Evolutionary conservation across 345 rosid species (phyloP), one percentile per base, ranked within the genome.

Genomic region (Hypericum perforatum): DNA sequence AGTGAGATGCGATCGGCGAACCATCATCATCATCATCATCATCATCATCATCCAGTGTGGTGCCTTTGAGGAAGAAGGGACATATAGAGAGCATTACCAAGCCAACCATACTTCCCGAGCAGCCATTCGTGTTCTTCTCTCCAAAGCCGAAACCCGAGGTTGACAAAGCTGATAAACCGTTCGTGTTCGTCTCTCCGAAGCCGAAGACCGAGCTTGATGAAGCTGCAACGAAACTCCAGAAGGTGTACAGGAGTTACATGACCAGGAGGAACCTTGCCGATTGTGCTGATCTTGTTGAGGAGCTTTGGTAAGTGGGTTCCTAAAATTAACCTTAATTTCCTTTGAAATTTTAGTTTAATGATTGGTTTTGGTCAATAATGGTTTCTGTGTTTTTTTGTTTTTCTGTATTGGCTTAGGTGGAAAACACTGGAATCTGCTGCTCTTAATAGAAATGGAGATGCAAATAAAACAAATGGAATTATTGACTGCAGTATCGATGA

Each of bases 271-370:
- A 74, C 50, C 76, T 84, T 42, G 92, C 92, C 3, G 92, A 84
- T 74, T 84, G 88, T 13, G 92, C 88, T 0, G 83, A 78, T 67
- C 74, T 84, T 15, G 78, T 73, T 49, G 88, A 84, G 53, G 83
- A 84, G 73, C 85, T 78, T 50, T 84, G 87, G 90, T 82, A 51
- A 39, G 79, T 64, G 36, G 32, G 2, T 22, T 63, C 54, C 61
- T 54, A 59, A 60, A 43, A 39, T 56, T 55, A 5, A n/a, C n/a
- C n/a, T n/a, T n/a, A n/a, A n/a, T n/a, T n/a, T n/a, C 37, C 45
- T 46, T 37, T 6, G 39, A 37, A 52, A 46, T 54, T 32, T n/a
- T n/a, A n/a, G n/a, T n/a, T n/a, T n/a, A 44, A 40, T 11, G 22
- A 51, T 41, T n/a, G n/a, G n/a, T n/a, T 29, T 14, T 13, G 13